phyloP scores from a whole-genome alignment of 2,329 filamentous ascomycete species.

The Fusarium domesticum region DNA sequence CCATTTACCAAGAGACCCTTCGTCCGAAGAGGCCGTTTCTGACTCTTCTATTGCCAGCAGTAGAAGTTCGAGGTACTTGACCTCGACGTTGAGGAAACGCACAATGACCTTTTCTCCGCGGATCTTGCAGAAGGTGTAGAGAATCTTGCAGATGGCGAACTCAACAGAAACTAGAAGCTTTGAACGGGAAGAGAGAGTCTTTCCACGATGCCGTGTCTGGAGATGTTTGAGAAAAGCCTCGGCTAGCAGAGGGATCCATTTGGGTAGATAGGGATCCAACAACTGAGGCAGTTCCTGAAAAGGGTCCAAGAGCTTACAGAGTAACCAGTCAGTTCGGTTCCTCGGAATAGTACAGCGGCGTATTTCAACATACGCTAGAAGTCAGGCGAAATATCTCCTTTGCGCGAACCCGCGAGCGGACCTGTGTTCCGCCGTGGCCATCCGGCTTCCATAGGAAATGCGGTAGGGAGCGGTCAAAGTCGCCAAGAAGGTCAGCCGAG shows the following conservation, averaged over 20 bases:
- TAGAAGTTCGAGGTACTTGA: conserved; percentile 77
- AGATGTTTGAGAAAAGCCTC: conserved; percentile 72
- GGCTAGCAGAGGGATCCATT: conserved; percentile 70
- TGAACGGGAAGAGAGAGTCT: conserved; percentile 31
- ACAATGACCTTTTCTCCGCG: conserved; percentile 90
- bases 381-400: conserved; percentile 49
- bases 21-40: conserved; percentile 33
- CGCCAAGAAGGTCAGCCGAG: conserved; percentile 56
- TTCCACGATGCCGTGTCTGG: conserved; percentile 43
- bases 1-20: conserved; percentile 39
- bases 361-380: conserved; percentile 38
- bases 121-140: conserved; percentile 94
- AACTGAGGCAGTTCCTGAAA: conserved; percentile 96
- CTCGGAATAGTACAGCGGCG: no score
- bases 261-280: conserved; percentile 77
- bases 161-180: conserved; percentile 55
- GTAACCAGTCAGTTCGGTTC: conserved; percentile 1
- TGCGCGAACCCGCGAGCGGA: conserved; percentile 50
- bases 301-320: conserved; percentile 64
- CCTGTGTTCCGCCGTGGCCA: conserved; percentile 39
- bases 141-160: conserved; percentile 69
- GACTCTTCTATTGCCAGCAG: conserved; percentile 68
- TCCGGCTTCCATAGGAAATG: conserved; percentile 53
- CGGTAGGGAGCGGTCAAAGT: conserved; percentile 53
- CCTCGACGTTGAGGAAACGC: conserved; percentile 87